Evolutionary conservation across 2,329 filamentous ascomycete species (phyloP), one percentile per base, ranked within the genome.

Genomic region (Westerdykella sp.): DNA sequence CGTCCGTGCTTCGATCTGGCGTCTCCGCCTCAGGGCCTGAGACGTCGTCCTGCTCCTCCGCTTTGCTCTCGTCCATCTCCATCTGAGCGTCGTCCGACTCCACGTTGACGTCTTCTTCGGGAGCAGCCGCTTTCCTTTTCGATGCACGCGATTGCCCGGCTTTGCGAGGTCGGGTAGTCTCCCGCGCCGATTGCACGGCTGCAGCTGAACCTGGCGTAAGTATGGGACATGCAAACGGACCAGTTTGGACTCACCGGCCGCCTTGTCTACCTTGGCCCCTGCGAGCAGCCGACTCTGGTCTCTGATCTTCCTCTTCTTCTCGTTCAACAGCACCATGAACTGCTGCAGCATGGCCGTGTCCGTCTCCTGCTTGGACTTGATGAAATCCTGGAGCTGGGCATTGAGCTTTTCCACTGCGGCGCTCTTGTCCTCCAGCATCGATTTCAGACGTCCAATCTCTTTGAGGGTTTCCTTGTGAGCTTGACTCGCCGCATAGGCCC

Each of bases 281-380:
- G 72, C 70, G 18, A 88, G 66, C 15, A 85, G 66, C 32, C 77
- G 75, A 55, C 85, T 81, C 65, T 88, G 84, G 54, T 88, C 78
- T 35, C 85, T 71, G 39, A 90, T 89, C 66, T 86, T 89, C 41
- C 83, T 71, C 65, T 90, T 90, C 70, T 91, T 91, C 62, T 84
- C 79, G 54, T 90, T 90, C 1, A 90, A 69, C 2, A 91, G 70
- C 43, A 78, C 72, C 42, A 79, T 76, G 54, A 87, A 87, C 60
- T 87, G 87, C 47, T 78, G 76, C 1, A 90, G 66, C 43, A 90
- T 68, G 14, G 75, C 74, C 1, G 74, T 73, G 63, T 90, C 85
- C 48, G 87, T 77, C 14, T 79, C 76, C 37, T 78, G 73, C 60
- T 89, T 89, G 12, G 79, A 73, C 42, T 73, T 72, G 37, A 83